Percentiles rank a stretch among this genome's conserved stretches.
Conservation (phyloP, 2,329 filamentous ascomycete genomes). For the Passalora sequoiae region DNA sequence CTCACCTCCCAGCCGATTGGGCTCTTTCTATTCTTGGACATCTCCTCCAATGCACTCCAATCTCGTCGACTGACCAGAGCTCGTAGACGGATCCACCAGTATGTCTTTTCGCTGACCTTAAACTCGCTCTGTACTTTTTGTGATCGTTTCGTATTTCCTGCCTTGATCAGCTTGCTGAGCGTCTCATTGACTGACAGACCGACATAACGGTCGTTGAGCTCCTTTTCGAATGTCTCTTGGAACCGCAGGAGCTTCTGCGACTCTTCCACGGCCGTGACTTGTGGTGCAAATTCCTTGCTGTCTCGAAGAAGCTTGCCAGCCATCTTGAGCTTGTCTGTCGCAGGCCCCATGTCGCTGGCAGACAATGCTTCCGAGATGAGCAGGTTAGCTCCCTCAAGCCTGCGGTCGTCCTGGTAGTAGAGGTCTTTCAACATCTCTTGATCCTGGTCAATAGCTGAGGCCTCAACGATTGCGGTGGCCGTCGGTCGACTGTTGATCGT, state of each 20-base stretch:
- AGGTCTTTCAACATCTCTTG: slow-evolving; percentile 82
- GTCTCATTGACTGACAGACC: slow-evolving; percentile 89
- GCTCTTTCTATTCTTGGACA: slow-evolving; percentile 70
- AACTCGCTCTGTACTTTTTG: slow-evolving; percentile 88
- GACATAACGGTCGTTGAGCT: slow-evolving; percentile 63
- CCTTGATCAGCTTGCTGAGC: slow-evolving; percentile 76
- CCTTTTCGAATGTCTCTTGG: slow-evolving; percentile 81
- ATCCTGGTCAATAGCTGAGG: slow-evolving; percentile 74
- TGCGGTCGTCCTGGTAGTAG: slow-evolving; percentile 93
- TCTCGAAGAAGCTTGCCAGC: slow-evolving; percentile 79
- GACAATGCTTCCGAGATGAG: slow-evolving; percentile 77
- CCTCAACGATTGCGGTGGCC: slow-evolving; percentile 84
- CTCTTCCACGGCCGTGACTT: slow-evolving; percentile 72
- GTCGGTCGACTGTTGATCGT: slow-evolving; percentile 79
- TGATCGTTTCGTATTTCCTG: slow-evolving; percentile 77
- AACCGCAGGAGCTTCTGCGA: slow-evolving; percentile 72
- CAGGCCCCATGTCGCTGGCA: slow-evolving; percentile 63
- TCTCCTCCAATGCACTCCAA: slow-evolving; percentile 88
- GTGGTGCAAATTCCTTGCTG: slow-evolving; percentile 70
- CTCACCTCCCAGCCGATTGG: slow-evolving; percentile 94
- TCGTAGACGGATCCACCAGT: slow-evolving; percentile 79
- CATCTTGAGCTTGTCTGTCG: slow-evolving; percentile 81
- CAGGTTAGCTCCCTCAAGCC: slow-evolving; percentile 80
- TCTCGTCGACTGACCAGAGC: slow-evolving; percentile 85
- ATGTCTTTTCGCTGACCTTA: slow-evolving; percentile 83